phyloP scores from a whole-genome alignment of 805 yeast genomes.

The Myxozyma kluyveri region DNA sequence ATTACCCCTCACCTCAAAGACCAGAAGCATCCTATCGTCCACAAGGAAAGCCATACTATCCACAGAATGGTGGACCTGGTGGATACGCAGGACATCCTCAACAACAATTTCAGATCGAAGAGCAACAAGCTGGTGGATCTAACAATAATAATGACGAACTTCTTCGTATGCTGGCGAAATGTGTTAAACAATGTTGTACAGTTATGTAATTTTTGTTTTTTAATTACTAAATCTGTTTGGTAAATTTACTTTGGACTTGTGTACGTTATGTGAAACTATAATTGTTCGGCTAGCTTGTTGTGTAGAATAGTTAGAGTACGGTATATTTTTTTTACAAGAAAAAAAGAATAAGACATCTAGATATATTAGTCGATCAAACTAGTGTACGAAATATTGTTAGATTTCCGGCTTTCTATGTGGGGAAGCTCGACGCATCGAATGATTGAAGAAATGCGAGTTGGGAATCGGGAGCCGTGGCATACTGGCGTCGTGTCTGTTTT shows the following conservation, averaged over 20 bases:
- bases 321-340: background rate
- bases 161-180: conserved; percentile 5
- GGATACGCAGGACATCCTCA: conserved; percentile 28
- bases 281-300: background rate
- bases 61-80: background rate
- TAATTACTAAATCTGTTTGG: background rate
- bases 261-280: background rate
- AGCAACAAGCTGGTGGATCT: conserved; percentile 32
- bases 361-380: too few species aligned
- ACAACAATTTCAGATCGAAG: conserved; percentile 28
- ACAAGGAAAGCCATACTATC: conserved; percentile 10
- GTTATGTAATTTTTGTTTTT: too few species aligned
- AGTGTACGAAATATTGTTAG: too few species aligned
- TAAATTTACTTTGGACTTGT: background rate
- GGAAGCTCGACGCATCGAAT: too few species aligned
- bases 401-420: too few species aligned
- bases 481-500: too few species aligned
- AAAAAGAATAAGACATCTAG: conserved; percentile 7
- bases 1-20: conserved; percentile 36
- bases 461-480: too few species aligned
- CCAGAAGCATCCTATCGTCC: conserved; percentile 22
- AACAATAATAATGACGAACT: conserved; percentile 30
- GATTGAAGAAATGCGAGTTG: too few species aligned
- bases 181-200: conserved; percentile 27
- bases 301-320: background rate